Percentiles rank a stretch among this genome's conserved stretches.
phyloP scores from a whole-genome alignment of 2,329 filamentous ascomycete species.

The Nannizzia gypsea region DNA sequence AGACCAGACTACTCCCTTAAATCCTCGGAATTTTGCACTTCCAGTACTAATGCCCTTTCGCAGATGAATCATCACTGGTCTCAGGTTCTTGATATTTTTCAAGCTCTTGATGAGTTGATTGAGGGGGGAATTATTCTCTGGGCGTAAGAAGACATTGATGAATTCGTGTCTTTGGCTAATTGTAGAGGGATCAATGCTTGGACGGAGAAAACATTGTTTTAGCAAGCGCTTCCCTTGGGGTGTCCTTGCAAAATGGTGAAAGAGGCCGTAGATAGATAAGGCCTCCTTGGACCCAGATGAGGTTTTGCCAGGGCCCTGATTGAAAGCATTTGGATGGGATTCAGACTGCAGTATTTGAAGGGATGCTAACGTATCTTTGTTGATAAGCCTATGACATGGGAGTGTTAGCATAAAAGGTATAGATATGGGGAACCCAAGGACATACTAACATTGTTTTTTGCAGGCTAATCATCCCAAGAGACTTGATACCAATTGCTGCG shows the following conservation, averaged over 20 bases:
- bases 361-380: constrained; percentile 64
- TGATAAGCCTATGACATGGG: constrained; percentile 59
- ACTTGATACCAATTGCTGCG: constrained; percentile 48
- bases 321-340: constrained; percentile 68
- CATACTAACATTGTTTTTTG: constrained; percentile 44
- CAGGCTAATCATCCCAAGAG: constrained; percentile 65
- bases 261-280: constrained; percentile 72
- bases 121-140: constrained; percentile 52
- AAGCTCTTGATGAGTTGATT: constrained; percentile 49
- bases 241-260: constrained; percentile 61
- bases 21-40: constrained; percentile 41
- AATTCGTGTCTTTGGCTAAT: constrained; percentile 63
- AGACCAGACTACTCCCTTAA: constrained; percentile 60
- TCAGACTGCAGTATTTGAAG: constrained; percentile 79
- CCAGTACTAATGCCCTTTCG: constrained; percentile 60
- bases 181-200: constrained; percentile 53
- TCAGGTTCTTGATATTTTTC: constrained; percentile 64
- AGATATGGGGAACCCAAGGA: neutral
- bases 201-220: constrained; percentile 70
- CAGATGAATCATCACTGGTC: constrained; percentile 54
- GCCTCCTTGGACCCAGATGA: constrained; percentile 62
- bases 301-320: constrained; percentile 53
- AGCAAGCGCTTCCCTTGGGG: constrained; percentile 64
- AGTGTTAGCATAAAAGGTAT: neutral
- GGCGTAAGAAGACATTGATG: constrained; percentile 53